Conservation (phyloP, 345 rosid species). For the Gossypium arboreum region DNA sequence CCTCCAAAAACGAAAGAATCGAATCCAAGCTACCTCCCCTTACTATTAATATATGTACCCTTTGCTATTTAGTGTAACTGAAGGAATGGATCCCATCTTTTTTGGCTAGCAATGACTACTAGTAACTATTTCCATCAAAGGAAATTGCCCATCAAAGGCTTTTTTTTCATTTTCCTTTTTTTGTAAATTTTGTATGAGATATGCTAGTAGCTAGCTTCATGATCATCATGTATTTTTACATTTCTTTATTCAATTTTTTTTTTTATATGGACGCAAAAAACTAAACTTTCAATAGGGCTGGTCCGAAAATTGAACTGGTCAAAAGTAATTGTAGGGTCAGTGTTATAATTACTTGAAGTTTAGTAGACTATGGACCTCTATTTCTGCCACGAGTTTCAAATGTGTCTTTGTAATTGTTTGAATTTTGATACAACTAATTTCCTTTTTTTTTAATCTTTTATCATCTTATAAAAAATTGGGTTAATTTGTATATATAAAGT, state of each 20-base stretch:
- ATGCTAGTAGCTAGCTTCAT: not conserved
- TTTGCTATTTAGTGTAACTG: not conserved
- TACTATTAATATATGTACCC: not conserved
- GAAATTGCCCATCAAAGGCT: not conserved
- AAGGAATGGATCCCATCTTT: not conserved
- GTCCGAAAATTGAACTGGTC: not conserved
- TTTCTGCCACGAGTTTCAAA: no score
- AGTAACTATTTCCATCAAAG: not conserved
- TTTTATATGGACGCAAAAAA: not conserved
- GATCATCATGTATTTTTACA: not conserved
- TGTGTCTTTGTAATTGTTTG: no score
- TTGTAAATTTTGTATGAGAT: not conserved
- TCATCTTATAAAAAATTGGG: no score
- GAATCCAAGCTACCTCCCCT: constrained; percentile 18
- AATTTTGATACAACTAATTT: no score
- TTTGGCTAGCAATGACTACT: not conserved
- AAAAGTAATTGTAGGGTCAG: not conserved
- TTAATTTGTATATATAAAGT: no score
- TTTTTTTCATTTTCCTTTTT: not conserved
- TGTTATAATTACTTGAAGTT: no score
- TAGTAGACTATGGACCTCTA: no score
- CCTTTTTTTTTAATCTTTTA: no score
- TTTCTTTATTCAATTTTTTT: not conserved
- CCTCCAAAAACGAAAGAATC: constrained; percentile 29
- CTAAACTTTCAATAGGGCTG: not conserved